These are phyloP conservation scores for Trichosporon sp. DNA, from an alignment of 1,284 basidiomycete species.

Conservation along the genomic window DNA sequence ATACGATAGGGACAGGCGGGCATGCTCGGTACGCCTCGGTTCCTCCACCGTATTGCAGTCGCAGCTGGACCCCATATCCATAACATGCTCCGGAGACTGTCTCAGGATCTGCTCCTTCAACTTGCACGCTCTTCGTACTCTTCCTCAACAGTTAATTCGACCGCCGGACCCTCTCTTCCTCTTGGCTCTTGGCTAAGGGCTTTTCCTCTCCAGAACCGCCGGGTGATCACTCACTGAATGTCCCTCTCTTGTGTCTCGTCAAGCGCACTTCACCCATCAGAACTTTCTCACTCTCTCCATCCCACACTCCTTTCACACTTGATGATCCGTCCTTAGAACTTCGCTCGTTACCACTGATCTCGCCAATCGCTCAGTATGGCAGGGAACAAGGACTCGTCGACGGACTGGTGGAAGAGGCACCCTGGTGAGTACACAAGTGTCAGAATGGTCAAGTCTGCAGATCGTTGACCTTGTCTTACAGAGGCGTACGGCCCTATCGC, in stretches of 20 bases:
- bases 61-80: neutral
- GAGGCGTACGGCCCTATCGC: slow-evolving; percentile 22
- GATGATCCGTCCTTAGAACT: neutral
- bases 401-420: slow-evolving; percentile 21
- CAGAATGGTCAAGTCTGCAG: neutral
- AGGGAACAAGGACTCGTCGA: slow-evolving; percentile 1
- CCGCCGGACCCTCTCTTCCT: neutral
- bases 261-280: neutral
- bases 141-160: neutral
- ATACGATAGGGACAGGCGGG: neutral
- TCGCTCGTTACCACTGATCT: neutral
- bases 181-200: slow-evolving; percentile 13
- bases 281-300: neutral
- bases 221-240: slow-evolving; percentile 1
- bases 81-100: neutral
- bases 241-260: neutral
- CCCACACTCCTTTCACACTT: neutral
- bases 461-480: neutral
- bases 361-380: neutral
- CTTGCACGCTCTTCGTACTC: slow-evolving; percentile 9
- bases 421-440: slow-evolving; percentile 9
- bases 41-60: neutral
- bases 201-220: neutral
- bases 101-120: slow-evolving; percentile 1
- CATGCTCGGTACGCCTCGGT: slow-evolving; percentile 8